These are phyloP conservation scores for Piper betle DNA, from an alignment of 164 flowering plant genomes.

Conservation along the genomic window DNA sequence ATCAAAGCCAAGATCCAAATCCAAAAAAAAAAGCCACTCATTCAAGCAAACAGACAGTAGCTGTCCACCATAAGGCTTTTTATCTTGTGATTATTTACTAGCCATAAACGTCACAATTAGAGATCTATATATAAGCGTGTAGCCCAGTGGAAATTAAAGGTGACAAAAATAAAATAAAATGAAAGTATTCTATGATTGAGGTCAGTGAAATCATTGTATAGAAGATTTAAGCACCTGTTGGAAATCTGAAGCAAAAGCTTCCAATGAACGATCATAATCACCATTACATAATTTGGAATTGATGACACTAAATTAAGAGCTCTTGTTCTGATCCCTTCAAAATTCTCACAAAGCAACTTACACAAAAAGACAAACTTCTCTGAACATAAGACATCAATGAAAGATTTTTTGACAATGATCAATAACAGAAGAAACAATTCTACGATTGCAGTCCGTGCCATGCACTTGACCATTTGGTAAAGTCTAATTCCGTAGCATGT, in stretches of 20 bases:
- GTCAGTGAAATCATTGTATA: background rate
- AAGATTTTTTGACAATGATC: constrained; percentile 34
- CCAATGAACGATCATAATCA: constrained; percentile 49
- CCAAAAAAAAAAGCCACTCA: too few relatives aligned
- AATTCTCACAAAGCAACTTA: constrained; percentile 49
- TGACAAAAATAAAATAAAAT: background rate
- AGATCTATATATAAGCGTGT: too few relatives aligned
- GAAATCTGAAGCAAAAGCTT: constrained; percentile 52
- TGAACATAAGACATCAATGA: constrained; percentile 35
- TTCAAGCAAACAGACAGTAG: too few relatives aligned
- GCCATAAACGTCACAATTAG: too few relatives aligned
- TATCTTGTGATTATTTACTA: too few relatives aligned
- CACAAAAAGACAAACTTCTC: constrained; percentile 52
- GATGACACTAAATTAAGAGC: constrained; percentile 34
- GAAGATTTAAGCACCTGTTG: constrained; percentile 36
- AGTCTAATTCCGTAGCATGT: background rate
- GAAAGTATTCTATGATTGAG: background rate
- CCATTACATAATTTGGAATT: constrained; percentile 55
- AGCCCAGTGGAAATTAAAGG: too few relatives aligned
- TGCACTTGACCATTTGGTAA: constrained; percentile 10
- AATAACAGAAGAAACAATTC: constrained; percentile 12
- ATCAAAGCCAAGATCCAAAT: background rate
- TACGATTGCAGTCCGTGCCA: constrained; percentile 9
- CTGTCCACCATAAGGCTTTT: too few relatives aligned
- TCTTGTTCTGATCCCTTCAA: constrained; percentile 45